phyloP scores from a whole-genome alignment of 345 rosid genomes.

The Gossypium raimondii region DNA sequence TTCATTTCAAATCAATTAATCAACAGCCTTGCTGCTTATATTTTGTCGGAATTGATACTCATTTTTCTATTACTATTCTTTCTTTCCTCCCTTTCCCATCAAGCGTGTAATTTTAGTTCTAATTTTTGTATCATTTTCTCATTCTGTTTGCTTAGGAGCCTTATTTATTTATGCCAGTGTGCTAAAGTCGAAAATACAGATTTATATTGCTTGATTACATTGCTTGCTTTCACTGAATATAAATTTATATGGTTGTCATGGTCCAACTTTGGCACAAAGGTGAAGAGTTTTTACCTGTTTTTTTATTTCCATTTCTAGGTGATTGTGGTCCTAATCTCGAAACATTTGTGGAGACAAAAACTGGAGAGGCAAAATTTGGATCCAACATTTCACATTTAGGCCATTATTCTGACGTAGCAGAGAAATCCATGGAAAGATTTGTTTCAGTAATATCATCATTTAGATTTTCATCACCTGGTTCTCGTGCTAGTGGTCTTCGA shows the following conservation, averaged over 20 bases:
- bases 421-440: conserved; percentile 72
- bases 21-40: background rate
- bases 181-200: background rate
- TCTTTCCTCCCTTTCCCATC: background rate
- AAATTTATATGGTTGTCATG: conserved; percentile 7
- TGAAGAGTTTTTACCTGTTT: background rate
- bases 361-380: conserved; percentile 57
- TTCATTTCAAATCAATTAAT: background rate
- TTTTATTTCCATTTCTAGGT: conserved; percentile 19
- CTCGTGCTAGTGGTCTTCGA: conserved; percentile 93
- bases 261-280: background rate
- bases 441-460: conserved; percentile 73
- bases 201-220: background rate
- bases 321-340: conserved; percentile 28
- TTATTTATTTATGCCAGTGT: background rate
- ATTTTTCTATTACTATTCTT: background rate
- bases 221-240: background rate
- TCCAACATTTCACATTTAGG: conserved; percentile 68
- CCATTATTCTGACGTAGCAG: conserved; percentile 69
- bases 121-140: background rate
- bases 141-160: background rate
- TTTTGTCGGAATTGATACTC: background rate
- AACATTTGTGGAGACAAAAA: conserved; percentile 20
- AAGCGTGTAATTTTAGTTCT: background rate
- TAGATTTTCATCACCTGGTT: conserved; percentile 53